A percentile compares a stretch with the other conserved stretches of the same genome.
Evolutionary conservation across 2,329 filamentous ascomycete genomes (phyloP).

Genomic region (Onygenales sp.): DNA sequence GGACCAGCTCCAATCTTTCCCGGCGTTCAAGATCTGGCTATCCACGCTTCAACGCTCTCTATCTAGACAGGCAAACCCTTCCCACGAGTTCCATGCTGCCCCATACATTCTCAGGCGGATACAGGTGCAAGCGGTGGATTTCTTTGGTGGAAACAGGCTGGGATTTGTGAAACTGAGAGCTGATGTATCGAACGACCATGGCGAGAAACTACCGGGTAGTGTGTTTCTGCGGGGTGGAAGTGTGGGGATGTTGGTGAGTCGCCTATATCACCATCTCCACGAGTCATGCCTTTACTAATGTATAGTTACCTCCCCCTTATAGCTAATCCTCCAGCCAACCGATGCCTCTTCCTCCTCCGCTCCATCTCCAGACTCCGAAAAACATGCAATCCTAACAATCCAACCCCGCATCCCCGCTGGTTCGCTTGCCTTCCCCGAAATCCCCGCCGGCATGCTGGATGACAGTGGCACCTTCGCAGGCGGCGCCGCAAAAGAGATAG

Average conservation of each 20-base stretch:
- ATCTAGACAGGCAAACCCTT: slow-evolving; percentile 32
- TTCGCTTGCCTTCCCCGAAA: slow-evolving; percentile 45
- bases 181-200: slow-evolving; percentile 42
- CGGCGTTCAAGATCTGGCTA: slow-evolving; percentile 48
- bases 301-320: background rate
- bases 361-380: slow-evolving; percentile 15
- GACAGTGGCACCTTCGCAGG: slow-evolving; percentile 44
- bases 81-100: slow-evolving; percentile 42
- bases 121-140: slow-evolving; percentile 46
- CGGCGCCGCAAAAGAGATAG: slow-evolving; percentile 47
- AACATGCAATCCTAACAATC: slow-evolving; percentile 45
- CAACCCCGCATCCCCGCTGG: slow-evolving; percentile 50
- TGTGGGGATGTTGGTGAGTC: slow-evolving; percentile 46
- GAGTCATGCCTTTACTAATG: background rate
- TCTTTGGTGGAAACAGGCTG: slow-evolving; percentile 39
- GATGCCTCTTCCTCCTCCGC: slow-evolving; percentile 30
- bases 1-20: slow-evolving; percentile 40
- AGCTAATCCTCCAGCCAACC: slow-evolving; percentile 48
- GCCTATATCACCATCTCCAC: background rate
- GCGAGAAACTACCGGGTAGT: slow-evolving; percentile 45
- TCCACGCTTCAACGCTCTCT: slow-evolving; percentile 41
- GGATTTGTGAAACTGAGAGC: slow-evolving; percentile 50
- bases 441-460: slow-evolving; percentile 54
- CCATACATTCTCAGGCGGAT: slow-evolving; percentile 45
- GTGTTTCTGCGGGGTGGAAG: slow-evolving; percentile 51